These are phyloP conservation scores for Stachybotrys chartarum DNA, from an alignment of 2,329 filamentous ascomycete species.

Conservation along the genomic window DNA sequence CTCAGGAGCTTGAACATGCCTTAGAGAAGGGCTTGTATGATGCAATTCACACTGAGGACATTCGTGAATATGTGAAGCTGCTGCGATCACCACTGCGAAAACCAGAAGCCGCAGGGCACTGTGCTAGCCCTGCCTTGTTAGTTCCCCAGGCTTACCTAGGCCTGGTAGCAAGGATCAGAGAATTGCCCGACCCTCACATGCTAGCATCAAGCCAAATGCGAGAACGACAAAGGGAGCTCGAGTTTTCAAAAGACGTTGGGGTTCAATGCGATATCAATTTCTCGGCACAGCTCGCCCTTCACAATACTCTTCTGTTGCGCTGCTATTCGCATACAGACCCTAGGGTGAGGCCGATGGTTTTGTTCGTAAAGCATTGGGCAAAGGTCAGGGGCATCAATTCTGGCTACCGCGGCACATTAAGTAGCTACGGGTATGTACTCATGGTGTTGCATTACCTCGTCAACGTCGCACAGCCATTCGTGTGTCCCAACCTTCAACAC, in stretches of 20 bases:
- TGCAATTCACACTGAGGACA: slow-evolving; percentile 20
- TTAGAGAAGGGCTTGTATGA: slow-evolving; percentile 41
- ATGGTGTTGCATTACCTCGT: slow-evolving; percentile 90
- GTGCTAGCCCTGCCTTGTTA: slow-evolving; percentile 12
- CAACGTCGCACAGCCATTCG: slow-evolving; percentile 72
- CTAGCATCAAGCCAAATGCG: slow-evolving; percentile 43
- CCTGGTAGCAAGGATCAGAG: slow-evolving; percentile 35
- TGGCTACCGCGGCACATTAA: slow-evolving; percentile 77
- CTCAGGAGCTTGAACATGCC: slow-evolving; percentile 46
- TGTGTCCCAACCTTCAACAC: slow-evolving; percentile 75
- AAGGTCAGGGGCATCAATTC: slow-evolving; percentile 81
- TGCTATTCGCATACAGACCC: slow-evolving; percentile 77
- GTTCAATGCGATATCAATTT: slow-evolving; percentile 93
- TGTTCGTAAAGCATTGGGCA: slow-evolving; percentile 89
- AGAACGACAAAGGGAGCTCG: slow-evolving; percentile 52
- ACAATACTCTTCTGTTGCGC: slow-evolving; percentile 75
- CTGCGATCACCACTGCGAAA: slow-evolving; percentile 32
- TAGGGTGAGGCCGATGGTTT: slow-evolving; percentile 68
- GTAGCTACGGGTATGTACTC: slow-evolving; percentile 83
- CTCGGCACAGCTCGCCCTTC: slow-evolving; percentile 71
- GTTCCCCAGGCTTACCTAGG: slow-evolving; percentile 22
- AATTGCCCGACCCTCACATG: slow-evolving; percentile 41
- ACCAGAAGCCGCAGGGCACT: slow-evolving; percentile 5
- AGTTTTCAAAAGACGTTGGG: slow-evolving; percentile 73
- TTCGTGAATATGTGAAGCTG: slow-evolving; percentile 43